These are phyloP conservation scores for Nakazawaea wickerhamii DNA, from an alignment of 805 yeast genomes.

Conservation along the genomic window DNA sequence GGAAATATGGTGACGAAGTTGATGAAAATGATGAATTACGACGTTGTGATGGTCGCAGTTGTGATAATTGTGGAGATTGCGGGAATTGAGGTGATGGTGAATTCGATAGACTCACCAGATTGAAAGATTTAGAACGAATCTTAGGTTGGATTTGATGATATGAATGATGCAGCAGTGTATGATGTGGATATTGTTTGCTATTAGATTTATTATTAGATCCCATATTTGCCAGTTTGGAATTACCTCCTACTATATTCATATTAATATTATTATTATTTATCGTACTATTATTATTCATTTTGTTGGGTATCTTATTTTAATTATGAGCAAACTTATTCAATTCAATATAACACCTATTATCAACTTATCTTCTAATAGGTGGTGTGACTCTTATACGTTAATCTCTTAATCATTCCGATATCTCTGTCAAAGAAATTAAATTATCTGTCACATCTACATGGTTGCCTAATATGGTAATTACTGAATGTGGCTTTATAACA, in stretches of 20 bases:
- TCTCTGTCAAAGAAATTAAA: not conserved
- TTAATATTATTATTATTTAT: too few species aligned
- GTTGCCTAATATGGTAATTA: not conserved
- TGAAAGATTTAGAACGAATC: conserved; percentile 39
- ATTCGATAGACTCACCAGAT: not conserved
- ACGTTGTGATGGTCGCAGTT: conserved; percentile 4
- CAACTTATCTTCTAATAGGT: too few species aligned
- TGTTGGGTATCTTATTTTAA: too few species aligned
- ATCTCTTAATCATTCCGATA: too few species aligned
- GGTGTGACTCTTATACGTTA: too few species aligned
- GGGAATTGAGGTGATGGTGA: conserved; percentile 6
- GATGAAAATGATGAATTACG: conserved; percentile 26
- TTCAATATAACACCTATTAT: too few species aligned
- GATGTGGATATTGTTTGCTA: not conserved
- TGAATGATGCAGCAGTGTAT: conserved; percentile 44
- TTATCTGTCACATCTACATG: not conserved
- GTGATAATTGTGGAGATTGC: not conserved
- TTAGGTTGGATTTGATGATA: conserved; percentile 54
- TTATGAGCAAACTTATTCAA: too few species aligned
- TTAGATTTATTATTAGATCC: too few species aligned
- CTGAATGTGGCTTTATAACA: not conserved
- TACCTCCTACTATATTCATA: too few species aligned
- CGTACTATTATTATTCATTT: too few species aligned
- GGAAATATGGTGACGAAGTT: conserved; percentile 45
- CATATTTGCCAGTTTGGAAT: too few species aligned